These are phyloP conservation scores for Tuber calosporum DNA, from an alignment of 495 filamentous ascomycete genomes.

Conservation along the genomic window DNA sequence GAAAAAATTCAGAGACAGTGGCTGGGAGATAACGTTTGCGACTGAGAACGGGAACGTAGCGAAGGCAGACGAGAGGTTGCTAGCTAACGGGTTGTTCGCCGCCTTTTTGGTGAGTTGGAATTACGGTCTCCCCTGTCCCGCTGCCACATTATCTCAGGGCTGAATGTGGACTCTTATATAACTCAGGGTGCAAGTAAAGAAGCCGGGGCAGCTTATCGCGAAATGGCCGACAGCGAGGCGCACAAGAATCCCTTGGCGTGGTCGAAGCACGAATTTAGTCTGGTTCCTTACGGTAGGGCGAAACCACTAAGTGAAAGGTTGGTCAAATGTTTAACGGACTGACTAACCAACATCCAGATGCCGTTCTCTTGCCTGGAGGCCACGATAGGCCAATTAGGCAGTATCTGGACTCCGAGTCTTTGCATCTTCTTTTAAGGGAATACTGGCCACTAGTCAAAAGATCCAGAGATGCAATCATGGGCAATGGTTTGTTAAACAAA, in stretches of 20 bases:
- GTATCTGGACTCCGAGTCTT: constrained; percentile 29
- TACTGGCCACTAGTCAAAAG: constrained; percentile 17
- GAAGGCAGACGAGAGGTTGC: constrained; percentile 21
- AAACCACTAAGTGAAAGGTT: not conserved
- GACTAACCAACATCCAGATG: constrained; percentile 11
- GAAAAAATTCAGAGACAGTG: constrained; percentile 20
- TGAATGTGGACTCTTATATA: not conserved
- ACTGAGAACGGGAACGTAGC: constrained; percentile 27
- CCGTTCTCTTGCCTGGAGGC: constrained; percentile 23
- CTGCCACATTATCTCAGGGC: not conserved
- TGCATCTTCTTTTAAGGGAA: constrained; percentile 19
- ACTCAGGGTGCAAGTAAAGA: constrained; percentile 17
- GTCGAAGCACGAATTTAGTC: constrained; percentile 18
- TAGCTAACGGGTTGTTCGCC: constrained; percentile 17
- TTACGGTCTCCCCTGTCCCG: not conserved
- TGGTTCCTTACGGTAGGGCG: constrained; percentile 25
- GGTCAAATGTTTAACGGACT: not conserved
- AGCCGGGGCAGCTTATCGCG: constrained; percentile 16
- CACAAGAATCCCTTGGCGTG: constrained; percentile 21
- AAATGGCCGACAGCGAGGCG: constrained; percentile 23
- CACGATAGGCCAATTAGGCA: constrained; percentile 36
- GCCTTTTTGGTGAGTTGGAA: constrained; percentile 14
- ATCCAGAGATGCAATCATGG: not conserved
- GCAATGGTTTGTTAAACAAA: constrained; percentile 6
- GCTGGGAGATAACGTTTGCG: constrained; percentile 25